Evolutionary conservation across 83 land plant species (phyloP).

Genomic region (Diphasiastrum complanatum): DNA sequence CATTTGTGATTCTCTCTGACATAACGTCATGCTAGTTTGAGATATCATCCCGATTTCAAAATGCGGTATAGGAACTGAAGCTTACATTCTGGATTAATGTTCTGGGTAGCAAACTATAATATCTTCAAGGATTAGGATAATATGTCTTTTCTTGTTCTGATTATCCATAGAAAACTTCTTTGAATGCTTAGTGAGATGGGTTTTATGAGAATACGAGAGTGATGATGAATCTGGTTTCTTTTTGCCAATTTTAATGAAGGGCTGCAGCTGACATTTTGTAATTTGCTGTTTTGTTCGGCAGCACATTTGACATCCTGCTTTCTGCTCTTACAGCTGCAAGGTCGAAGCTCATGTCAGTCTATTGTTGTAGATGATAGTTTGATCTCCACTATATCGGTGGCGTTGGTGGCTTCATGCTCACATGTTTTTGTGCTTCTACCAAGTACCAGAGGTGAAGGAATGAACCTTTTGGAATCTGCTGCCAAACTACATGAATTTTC

Average conservation of each 20-base stretch:
- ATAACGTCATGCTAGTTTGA: too few relatives aligned
- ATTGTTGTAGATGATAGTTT: constrained; percentile 81
- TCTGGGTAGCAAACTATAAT: too few relatives aligned
- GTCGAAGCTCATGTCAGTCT: constrained; percentile 36
- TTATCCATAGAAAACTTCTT: neutral
- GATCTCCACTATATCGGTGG: constrained; percentile 48
- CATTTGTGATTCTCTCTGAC: too few relatives aligned
- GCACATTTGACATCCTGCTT: neutral
- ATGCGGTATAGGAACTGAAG: too few relatives aligned
- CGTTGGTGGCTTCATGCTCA: constrained; percentile 35
- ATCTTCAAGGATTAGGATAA: neutral
- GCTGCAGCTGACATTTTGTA: neutral
- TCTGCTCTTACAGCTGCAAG: constrained; percentile 40
- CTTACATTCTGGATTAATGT: too few relatives aligned
- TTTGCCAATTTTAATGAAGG: neutral
- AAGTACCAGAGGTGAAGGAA: constrained; percentile 41
- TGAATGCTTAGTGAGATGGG: too few relatives aligned
- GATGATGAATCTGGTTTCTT: too few relatives aligned
- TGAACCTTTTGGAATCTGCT: constrained; percentile 36
- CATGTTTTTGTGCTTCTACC: constrained; percentile 52
- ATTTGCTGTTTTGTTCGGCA: neutral
- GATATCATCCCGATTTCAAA: too few relatives aligned
- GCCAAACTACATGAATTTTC: constrained; percentile 44
- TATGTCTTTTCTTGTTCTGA: constrained; percentile 1
- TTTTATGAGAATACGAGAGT: too few relatives aligned